Base-by-base conservation (phyloP, 2,329 filamentous ascomycete genomes). In the Alternaria triticimaculans region DNA sequence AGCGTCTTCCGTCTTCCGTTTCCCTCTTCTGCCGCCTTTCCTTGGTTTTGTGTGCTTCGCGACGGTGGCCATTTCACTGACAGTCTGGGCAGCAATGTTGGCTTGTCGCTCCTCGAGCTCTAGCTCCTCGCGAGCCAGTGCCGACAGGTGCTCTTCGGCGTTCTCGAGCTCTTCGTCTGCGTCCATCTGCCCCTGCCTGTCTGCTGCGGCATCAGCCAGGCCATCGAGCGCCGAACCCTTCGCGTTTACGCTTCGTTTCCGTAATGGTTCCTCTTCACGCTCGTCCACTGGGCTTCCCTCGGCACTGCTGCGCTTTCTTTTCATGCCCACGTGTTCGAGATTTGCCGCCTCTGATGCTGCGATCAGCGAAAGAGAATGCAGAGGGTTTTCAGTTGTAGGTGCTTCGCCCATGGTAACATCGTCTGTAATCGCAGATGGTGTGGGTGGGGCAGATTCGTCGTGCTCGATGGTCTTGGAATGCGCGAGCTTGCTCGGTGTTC, bases 81-180 rank as follows among this genome's bases (percentile, higher is more conserved):
- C 72, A 33, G 75, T 66, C 57, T 79, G 73, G 8, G 69, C 69
- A 26, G 74, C 77, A 30, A 78, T 74, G 41, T 78, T 72, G 48
- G 75, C 77, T 33, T 77, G 77, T 50, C 70, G 67, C 62, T 78
- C 75, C 62, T 78, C 78, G 10, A 79, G 71, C 25, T 79, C 77
- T 9, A 71, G 43, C 44, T 76, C 74, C 51, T 79, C 76, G 18
- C 74, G 72, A 10, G 73, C 75, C 23, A 78, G 68, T 41, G 73
- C 70, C 41, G 73, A 72, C 4, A 78, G 68, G 28, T 73, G 73
- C 43, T 76, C 76, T 55, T 79, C 78, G 18, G 77, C 82, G 43
- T 82, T 82, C 21, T 87, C 86, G 41, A 89, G 86, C 26, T 86
- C 89, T 50, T 85, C 87, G 26, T 83, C 83, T 2, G 58, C 70